A percentile compares a stretch with the other conserved stretches of the same genome.
These are phyloP conservation scores for Phaeosphaeria sp. DNA, from an alignment of 2,329 filamentous ascomycete species.

Conservation along the genomic window DNA sequence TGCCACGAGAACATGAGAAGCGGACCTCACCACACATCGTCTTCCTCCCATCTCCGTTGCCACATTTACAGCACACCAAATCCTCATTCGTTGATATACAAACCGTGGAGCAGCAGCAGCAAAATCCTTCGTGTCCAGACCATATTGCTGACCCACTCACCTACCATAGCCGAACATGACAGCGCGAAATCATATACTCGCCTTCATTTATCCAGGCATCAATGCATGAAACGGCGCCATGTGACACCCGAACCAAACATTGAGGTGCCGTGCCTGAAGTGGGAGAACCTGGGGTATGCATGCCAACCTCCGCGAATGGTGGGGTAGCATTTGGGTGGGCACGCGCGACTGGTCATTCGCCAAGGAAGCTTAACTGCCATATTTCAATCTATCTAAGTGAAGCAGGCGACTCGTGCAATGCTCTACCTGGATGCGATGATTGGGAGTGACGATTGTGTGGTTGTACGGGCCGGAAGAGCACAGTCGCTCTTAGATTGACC, in stretches of 20 bases:
- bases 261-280: constrained; percentile 20
- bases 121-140: neutral
- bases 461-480: constrained; percentile 18
- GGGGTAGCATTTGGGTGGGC: constrained; percentile 12
- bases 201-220: constrained; percentile 14
- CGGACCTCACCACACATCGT: constrained; percentile 3
- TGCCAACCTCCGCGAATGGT: constrained; percentile 19
- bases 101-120: neutral
- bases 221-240: constrained; percentile 22
- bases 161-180: neutral
- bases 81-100: neutral
- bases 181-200: constrained; percentile 1
- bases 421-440: constrained; percentile 10
- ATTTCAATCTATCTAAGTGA: constrained; percentile 31
- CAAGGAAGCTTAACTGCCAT: constrained; percentile 24
- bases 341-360: constrained; percentile 15
- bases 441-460: constrained; percentile 14
- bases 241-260: constrained; percentile 16
- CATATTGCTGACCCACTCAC: neutral
- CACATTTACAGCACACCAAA: neutral
- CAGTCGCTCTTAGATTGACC: constrained; percentile 19
- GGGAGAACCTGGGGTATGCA: constrained; percentile 24
- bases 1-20: constrained; percentile 3
- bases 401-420: constrained; percentile 12
- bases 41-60: neutral